A percentile compares a stretch with the other conserved stretches of the same genome.
These are phyloP conservation scores for Ophiosphaerella narmari DNA, from an alignment of 2,329 filamentous ascomycete species.

Conservation along the genomic window DNA sequence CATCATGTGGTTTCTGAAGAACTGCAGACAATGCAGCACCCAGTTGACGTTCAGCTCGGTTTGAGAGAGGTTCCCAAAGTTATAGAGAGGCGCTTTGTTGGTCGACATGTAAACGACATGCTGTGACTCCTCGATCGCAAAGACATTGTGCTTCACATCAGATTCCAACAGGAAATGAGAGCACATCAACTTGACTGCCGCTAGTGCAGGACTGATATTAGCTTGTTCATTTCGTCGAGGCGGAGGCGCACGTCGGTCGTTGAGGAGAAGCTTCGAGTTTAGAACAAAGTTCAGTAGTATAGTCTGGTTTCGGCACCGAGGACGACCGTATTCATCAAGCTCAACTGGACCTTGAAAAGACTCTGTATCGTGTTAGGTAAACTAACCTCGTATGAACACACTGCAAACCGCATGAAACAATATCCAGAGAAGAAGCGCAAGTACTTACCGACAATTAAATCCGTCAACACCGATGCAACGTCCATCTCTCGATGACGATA, in stretches of 20 bases:
- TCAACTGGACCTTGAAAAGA: slow-evolving; percentile 32
- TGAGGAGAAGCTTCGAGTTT: slow-evolving; percentile 32
- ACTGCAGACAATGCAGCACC: slow-evolving; percentile 56
- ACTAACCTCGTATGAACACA: not conserved
- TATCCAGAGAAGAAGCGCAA: not conserved
- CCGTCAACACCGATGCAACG: slow-evolving; percentile 46
- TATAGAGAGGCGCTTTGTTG: slow-evolving; percentile 47
- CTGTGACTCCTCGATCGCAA: slow-evolving; percentile 53
- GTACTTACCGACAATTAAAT: slow-evolving; percentile 52
- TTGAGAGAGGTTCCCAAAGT: slow-evolving; percentile 34
- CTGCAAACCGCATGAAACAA: not conserved
- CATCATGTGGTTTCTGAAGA: slow-evolving; percentile 59
- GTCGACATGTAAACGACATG: slow-evolving; percentile 49
- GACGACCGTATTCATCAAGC: slow-evolving; percentile 22
- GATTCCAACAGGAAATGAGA: slow-evolving; percentile 36
- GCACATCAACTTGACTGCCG: slow-evolving; percentile 41
- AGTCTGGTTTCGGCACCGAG: slow-evolving; percentile 41
- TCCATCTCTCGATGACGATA: slow-evolving; percentile 31
- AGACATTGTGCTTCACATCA: slow-evolving; percentile 24
- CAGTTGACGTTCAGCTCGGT: slow-evolving; percentile 52
- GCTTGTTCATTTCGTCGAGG: slow-evolving; percentile 5
- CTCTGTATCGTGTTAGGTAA: slow-evolving; percentile 21
- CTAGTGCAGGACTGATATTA: slow-evolving; percentile 19
- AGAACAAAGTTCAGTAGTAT: slow-evolving; percentile 38
- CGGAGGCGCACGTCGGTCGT: slow-evolving; percentile 25